Percentiles rank a stretch among this genome's conserved stretches.
Conservation (phyloP, 805 yeast species). For the Pichia exigua region DNA sequence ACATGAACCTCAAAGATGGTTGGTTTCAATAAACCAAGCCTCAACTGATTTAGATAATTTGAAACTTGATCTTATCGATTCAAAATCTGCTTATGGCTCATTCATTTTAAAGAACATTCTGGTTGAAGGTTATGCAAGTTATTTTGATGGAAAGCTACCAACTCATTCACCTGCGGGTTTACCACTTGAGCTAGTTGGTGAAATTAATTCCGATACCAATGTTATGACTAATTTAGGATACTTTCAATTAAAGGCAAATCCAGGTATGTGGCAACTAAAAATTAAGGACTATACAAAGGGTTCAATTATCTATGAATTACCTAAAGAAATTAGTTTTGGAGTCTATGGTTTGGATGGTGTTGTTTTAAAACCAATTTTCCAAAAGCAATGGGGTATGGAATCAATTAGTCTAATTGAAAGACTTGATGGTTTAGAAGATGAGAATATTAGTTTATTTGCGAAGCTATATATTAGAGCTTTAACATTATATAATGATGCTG, state of each 20-base stretch:
- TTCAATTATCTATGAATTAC: constrained; percentile 33
- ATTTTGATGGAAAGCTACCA: constrained; percentile 29
- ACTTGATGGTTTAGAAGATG: not conserved
- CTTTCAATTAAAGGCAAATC: constrained; percentile 65
- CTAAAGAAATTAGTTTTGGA: constrained; percentile 12
- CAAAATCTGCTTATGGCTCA: constrained; percentile 31
- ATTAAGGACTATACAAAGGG: constrained; percentile 37
- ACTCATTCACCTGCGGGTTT: constrained; percentile 42
- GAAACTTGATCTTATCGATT: constrained; percentile 33
- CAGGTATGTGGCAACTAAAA: constrained; percentile 59
- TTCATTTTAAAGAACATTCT: constrained; percentile 48
- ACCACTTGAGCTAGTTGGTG: constrained; percentile 33
- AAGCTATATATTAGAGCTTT: not conserved
- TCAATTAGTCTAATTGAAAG: constrained; percentile 2
- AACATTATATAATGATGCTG: not conserved
- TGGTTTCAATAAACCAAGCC: constrained; percentile 44
- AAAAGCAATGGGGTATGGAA: constrained; percentile 21
- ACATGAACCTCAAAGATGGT: constrained; percentile 62
- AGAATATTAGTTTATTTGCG: constrained; percentile 4
- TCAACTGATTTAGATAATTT: constrained; percentile 60
- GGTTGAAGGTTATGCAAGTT: constrained; percentile 62
- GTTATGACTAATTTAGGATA: constrained; percentile 82
- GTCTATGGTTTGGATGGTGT: constrained; percentile 40
- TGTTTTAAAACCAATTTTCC: constrained; percentile 35
- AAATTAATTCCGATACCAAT: constrained; percentile 41